Conservation (phyloP, 2,329 filamentous ascomycete species). For the Chrysoporthe cubensis region DNA sequence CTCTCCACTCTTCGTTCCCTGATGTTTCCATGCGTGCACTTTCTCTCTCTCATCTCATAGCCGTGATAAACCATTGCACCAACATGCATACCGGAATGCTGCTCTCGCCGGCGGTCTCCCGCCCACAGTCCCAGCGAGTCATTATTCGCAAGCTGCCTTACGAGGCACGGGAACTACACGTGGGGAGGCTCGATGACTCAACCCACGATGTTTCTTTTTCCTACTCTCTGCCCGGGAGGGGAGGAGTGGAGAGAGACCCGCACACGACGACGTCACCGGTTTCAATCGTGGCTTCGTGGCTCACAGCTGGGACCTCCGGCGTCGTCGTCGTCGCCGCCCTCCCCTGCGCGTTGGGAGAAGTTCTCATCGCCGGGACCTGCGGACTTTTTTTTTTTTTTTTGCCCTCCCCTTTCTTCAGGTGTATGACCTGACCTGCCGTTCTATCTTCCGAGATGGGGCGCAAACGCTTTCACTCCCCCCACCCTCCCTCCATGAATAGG, state of each 20-base stretch:
- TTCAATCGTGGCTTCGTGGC: conserved; percentile 6
- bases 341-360: not conserved
- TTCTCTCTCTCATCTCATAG: not conserved
- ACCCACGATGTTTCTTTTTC: not conserved
- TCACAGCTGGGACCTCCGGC: not conserved
- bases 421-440: too few species aligned
- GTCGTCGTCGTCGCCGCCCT: not conserved
- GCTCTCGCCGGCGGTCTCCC: not conserved
- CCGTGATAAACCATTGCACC: not conserved
- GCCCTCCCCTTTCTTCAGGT: too few species aligned
- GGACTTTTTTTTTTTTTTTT: too few species aligned
- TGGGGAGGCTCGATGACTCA: conserved; percentile 3
- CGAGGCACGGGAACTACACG: not conserved
- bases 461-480: too few species aligned
- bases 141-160: not conserved
- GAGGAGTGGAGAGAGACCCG: not conserved
- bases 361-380: too few species aligned
- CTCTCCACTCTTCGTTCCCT: conserved; percentile 13
- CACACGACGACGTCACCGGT: conserved; percentile 7
- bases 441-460: too few species aligned
- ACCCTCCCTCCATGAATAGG: too few species aligned
- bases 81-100: not conserved
- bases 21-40: not conserved
- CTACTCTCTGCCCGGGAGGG: not conserved
- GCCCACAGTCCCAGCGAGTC: not conserved